Base-by-base conservation (phyloP, 1,284 basidiomycete genomes). In the Porogramme epimiltina region DNA sequence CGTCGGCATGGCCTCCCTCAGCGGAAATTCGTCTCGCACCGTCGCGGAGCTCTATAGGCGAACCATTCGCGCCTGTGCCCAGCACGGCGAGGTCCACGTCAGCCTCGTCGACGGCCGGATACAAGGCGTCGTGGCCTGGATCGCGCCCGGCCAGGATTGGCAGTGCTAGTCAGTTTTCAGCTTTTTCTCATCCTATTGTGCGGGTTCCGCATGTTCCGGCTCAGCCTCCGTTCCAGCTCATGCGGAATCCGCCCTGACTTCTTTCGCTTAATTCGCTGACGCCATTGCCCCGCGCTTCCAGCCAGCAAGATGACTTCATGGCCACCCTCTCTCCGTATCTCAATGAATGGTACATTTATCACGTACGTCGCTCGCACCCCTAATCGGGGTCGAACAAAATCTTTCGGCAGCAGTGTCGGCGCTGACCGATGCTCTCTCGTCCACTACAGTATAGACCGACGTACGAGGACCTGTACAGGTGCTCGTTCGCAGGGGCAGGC, bases 381-480 rank as follows among this genome's bases (percentile, higher is more conserved):
- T 22, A 18, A 38, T 40, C 31, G 38, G 39, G 20, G 36, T 16
- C n/a, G 22, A 26, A 19, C 6, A 31, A 31, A 13, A 31, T 8
- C 8, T 13, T 13, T 31, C 28, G 28, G 28, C 13, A 31, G 28
- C 28, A 10, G n/a, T 37, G n/a, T 13, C 34, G 34, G n/a, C 42
- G 38, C 45, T 48, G 39, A 51, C 44, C 34, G 20, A 39, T 37
- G n/a, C 31, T 37, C 45, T 8, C 24, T 37, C 16, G 11, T 10
- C 23, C 13, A n/a, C n/a, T n/a, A 28, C 42, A 66, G 63, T 66
- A 59, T 33, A 44, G 52, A 22, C 58, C 62, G 16, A 63, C 57
- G 37, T 65, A 65, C 51, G 58, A 66, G 25, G 62, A 67, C 26
- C 56, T 67, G 19, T 66, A 66, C 49, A 43, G 48, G n/a, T n/a